Base-by-base conservation (phyloP, 1,284 basidiomycete genomes). In the Coniophora puteana region DNA sequence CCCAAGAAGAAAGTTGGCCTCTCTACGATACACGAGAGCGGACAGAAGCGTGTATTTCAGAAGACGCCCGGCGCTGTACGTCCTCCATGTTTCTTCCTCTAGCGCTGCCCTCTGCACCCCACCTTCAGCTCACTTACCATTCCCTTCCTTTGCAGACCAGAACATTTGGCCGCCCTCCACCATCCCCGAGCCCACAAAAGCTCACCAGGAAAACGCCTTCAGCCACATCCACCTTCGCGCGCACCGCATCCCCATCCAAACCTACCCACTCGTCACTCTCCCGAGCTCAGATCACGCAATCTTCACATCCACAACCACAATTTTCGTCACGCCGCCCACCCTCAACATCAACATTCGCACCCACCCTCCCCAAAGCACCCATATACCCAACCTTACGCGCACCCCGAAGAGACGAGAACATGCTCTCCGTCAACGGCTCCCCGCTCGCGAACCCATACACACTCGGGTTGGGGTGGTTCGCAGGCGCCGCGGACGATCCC, bases 391-490 rank as follows among this genome's bases (percentile, higher is more conserved):
- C 52, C 4, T 47, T 69, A 44, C 71, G 76, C 13, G 56, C 77
- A 55, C 82, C 84, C 7, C 74, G 81, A 36, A 74, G 71, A 50
- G 76, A 86, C 47, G 85, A 89, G 58, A 76, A 67, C 49, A 76
- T 89, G 74, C 69, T 89, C 36, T 86, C 82, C 52, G 61, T 83
- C 16, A 89, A 89, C 45, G 86, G 86, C 4, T 86, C 83, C 1
- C 87, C 86, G 0, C 67, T 89, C 8, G 75, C 80, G 7, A 87
- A 88, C 54, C 85, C 85, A 1, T 80, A 80, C 51, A 68, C 77
- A 41, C 72, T 80, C 41, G 75, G 74, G 11, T 53, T 74, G 31
- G 71, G 67, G 11, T 80, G 70, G 78, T 72, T 69, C 58, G 61
- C 56, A 23, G 63, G 65, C 10, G 58, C 58, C 25, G 65, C 66